Evolutionary conservation across 768 basidiomycete species (phyloP).

Genomic region (Gelatoporia subvermispora): DNA sequence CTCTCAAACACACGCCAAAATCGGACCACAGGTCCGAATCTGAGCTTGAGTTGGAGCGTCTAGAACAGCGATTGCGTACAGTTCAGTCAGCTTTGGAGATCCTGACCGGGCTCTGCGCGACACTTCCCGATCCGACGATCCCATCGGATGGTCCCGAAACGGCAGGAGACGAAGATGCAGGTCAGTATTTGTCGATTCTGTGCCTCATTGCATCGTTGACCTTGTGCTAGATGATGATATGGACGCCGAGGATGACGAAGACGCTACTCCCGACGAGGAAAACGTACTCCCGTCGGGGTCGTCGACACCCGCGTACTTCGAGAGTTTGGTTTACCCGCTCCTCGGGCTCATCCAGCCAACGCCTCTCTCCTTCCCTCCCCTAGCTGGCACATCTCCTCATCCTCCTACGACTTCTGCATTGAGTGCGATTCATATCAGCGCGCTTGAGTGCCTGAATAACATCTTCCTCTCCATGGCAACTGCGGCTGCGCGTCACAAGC

Average conservation of each 20-base stretch:
- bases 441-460: constrained; percentile 89
- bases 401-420: constrained; percentile 87
- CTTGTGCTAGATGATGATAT: constrained; percentile 33
- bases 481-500: constrained; percentile 35
- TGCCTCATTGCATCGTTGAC: constrained; percentile 20
- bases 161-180: constrained; percentile 33
- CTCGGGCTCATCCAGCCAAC: constrained; percentile 72
- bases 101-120: constrained; percentile 83
- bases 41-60: constrained; percentile 65
- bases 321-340: constrained; percentile 62
- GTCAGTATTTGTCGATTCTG: constrained; percentile 24
- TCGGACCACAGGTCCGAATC: constrained; percentile 70
- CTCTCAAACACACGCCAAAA: constrained; percentile 62
- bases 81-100: constrained; percentile 85
- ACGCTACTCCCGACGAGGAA: constrained; percentile 21
- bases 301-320: constrained; percentile 37
- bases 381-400: constrained; percentile 63
- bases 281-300: constrained; percentile 5
- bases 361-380: constrained; percentile 75
- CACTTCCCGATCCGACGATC: constrained; percentile 68
- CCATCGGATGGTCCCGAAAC: constrained; percentile 26
- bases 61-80: constrained; percentile 69
- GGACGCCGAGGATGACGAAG: constrained; percentile 25
- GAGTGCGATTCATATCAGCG: constrained; percentile 76
- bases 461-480: constrained; percentile 69